These are phyloP conservation scores for Hypoxylon trugodes DNA, from an alignment of 495 filamentous ascomycete species.

Conservation along the genomic window DNA sequence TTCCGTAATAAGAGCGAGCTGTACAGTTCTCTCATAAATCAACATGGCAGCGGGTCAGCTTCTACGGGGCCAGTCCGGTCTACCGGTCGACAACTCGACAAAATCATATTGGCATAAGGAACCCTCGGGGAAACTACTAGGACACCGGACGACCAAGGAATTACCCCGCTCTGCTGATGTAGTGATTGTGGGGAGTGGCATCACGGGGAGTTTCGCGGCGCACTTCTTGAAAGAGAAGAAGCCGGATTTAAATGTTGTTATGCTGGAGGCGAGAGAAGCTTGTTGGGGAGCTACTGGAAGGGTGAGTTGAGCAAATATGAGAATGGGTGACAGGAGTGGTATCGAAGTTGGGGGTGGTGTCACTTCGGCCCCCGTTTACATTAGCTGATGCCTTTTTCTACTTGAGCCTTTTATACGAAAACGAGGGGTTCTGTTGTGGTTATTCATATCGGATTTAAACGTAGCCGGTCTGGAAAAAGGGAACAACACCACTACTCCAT, in stretches of 20 bases:
- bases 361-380: neutral
- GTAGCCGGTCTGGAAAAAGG: too few species aligned
- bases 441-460: too few species aligned
- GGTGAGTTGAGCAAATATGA: conserved; percentile 46
- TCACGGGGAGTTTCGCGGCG: conserved; percentile 74
- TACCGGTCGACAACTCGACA: conserved; percentile 65
- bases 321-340: neutral
- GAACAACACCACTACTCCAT: neutral
- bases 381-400: neutral
- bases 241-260: conserved; percentile 59
- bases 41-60: conserved; percentile 35
- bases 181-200: conserved; percentile 75
- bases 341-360: neutral
- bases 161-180: conserved; percentile 72
- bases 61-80: conserved; percentile 47
- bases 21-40: neutral
- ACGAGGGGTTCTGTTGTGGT: too few species aligned
- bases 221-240: conserved; percentile 60
- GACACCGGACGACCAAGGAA: conserved; percentile 65
- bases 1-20: too few species aligned
- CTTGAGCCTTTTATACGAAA: neutral
- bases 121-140: conserved; percentile 62
- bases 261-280: conserved; percentile 81
- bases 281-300: conserved; percentile 85
- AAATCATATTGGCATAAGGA: conserved; percentile 78